A percentile compares a stretch with the other conserved stretches of the same genome.
phyloP scores from a whole-genome alignment of 2,329 filamentous ascomycete genomes.

The Paracoccidioides lutzii region DNA sequence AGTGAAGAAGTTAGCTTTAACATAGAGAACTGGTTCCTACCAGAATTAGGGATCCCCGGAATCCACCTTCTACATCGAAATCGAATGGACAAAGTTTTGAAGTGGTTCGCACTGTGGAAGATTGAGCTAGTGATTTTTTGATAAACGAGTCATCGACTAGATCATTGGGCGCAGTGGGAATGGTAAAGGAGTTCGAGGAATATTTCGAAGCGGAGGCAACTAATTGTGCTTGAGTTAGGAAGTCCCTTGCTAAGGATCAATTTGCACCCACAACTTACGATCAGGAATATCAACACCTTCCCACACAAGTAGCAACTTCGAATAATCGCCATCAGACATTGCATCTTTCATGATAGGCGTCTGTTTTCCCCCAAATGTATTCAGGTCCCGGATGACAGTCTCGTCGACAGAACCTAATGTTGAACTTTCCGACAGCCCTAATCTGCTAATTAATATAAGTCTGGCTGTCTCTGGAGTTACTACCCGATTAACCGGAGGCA shows the following conservation, averaged over 20 bases:
- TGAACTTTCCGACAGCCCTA: slow-evolving; percentile 38
- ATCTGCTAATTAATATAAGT: slow-evolving; percentile 34
- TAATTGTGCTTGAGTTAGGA: not conserved
- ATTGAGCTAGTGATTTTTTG: not conserved
- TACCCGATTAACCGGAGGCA: slow-evolving; percentile 3
- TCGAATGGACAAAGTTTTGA: not conserved
- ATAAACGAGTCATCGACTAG: not conserved
- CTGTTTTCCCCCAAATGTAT: slow-evolving; percentile 45
- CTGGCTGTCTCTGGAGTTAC: slow-evolving; percentile 19
- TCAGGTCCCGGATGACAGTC: slow-evolving; percentile 44
- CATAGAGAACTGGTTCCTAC: not conserved
- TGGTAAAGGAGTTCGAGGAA: not conserved
- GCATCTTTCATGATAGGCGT: slow-evolving; percentile 38
- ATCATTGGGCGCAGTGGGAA: not conserved
- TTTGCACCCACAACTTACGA: slow-evolving; percentile 29
- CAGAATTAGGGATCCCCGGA: not conserved
- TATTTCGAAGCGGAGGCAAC: slow-evolving; percentile 1
- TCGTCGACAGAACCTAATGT: slow-evolving; percentile 29
- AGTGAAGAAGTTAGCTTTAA: not conserved
- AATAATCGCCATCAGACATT: slow-evolving; percentile 8
- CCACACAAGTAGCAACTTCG: slow-evolving; percentile 25
- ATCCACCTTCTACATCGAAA: slow-evolving; percentile 1
- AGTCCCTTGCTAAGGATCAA: not conserved
- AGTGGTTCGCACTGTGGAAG: not conserved
- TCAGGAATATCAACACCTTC: slow-evolving; percentile 51